phyloP scores from a whole-genome alignment of 768 basidiomycete genomes.

The Cystofilobasidium bisporidii region DNA sequence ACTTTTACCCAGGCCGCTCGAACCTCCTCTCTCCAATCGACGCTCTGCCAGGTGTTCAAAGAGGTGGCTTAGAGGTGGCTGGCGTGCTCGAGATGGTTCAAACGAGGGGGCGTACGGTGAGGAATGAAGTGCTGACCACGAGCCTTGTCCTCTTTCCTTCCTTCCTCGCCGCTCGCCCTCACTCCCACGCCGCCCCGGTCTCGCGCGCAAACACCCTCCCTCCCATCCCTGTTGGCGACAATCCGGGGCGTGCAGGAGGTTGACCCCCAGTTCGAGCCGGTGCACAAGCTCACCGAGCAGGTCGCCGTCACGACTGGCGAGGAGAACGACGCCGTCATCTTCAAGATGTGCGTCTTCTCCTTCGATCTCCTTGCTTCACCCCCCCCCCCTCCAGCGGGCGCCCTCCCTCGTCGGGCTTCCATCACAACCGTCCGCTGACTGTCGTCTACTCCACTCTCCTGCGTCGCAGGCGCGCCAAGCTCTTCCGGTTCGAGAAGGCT shows the following conservation, averaged over 20 bases:
- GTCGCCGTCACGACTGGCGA: conserved; percentile 91
- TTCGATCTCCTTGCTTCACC: too few species aligned
- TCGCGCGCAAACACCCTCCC: not conserved
- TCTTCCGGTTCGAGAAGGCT: conserved; percentile 79
- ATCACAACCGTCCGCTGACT: not conserved
- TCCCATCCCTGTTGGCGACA: not conserved
- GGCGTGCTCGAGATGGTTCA: too few species aligned
- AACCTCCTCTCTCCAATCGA: too few species aligned
- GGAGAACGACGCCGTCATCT: conserved; percentile 82
- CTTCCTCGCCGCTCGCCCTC: not conserved
- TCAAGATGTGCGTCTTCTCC: conserved; percentile 68
- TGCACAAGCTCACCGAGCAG: conserved; percentile 89
- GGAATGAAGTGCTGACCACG: too few species aligned
- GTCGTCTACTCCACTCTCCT: not conserved
- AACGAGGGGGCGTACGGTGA: too few species aligned
- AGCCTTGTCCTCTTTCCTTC: too few species aligned
- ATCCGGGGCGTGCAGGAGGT: conserved; percentile 48
- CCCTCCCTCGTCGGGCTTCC: too few species aligned
- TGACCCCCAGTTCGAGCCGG: conserved; percentile 89
- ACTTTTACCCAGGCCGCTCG: too few species aligned
- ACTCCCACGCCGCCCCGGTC: not conserved
- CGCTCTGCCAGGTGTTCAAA: too few species aligned
- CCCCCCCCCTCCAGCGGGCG: not conserved
- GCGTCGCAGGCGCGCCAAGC: conserved; percentile 52
- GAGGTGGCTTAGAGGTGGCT: too few species aligned